A percentile compares a stretch with the other conserved stretches of the same genome.
Conservation (phyloP, 2,329 filamentous ascomycete species). For the Aspergillus alliaceus region DNA sequence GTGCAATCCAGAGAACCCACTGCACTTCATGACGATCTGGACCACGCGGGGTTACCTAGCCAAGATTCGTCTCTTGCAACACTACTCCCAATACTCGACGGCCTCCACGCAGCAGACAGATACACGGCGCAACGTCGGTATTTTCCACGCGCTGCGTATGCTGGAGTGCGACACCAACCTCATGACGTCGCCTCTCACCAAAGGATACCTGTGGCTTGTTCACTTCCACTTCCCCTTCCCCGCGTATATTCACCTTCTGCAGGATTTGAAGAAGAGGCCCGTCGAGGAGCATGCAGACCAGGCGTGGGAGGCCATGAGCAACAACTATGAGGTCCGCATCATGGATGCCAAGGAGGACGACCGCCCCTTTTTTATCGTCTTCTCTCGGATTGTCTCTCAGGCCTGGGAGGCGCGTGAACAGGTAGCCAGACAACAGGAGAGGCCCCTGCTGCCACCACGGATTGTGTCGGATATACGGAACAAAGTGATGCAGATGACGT, state of each 20-base stretch:
- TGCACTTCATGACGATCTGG: conserved; percentile 53
- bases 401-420: conserved; percentile 41
- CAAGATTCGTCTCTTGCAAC: conserved; percentile 52
- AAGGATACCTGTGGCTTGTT: conserved; percentile 45
- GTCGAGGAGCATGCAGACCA: conserved; percentile 27
- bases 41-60: conserved; percentile 47
- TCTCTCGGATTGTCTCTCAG: conserved; percentile 41
- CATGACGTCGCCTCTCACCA: conserved; percentile 42
- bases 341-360: conserved; percentile 7
- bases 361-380: conserved; percentile 29
- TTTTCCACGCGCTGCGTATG: conserved; percentile 35
- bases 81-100: conserved; percentile 39
- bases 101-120: conserved; percentile 27
- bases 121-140: conserved; percentile 27
- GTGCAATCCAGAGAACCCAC: conserved; percentile 42
- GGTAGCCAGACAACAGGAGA: conserved; percentile 9
- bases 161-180: conserved; percentile 51
- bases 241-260: conserved; percentile 48
- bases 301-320: conserved; percentile 48
- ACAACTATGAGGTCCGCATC: conserved; percentile 45
- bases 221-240: conserved; percentile 51
- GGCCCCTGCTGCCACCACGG: conserved; percentile 19
- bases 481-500: neutral
- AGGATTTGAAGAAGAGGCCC: conserved; percentile 44
- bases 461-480: conserved; percentile 30